These are phyloP conservation scores for Lipomyces mesembrius DNA, from an alignment of 805 yeast species.

Conservation along the genomic window DNA sequence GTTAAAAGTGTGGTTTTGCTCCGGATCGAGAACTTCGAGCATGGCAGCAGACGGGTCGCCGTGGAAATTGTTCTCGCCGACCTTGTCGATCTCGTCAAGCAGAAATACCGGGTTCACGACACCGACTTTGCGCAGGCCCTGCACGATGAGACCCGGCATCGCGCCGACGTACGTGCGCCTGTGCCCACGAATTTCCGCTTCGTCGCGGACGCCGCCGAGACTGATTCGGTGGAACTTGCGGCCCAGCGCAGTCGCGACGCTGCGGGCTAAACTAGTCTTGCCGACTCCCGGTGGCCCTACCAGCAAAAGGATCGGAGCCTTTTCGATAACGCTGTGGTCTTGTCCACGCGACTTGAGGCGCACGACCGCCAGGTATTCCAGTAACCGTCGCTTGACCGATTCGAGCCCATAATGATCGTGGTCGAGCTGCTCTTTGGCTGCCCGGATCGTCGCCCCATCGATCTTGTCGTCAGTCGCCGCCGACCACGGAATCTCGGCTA, in stretches of 20 bases:
- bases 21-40: conserved; percentile 87
- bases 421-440: conserved; percentile 63
- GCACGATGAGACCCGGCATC: conserved; percentile 83
- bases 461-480: conserved; percentile 39
- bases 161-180: conserved; percentile 91
- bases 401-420: conserved; percentile 79
- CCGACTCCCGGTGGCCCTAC: conserved; percentile 97
- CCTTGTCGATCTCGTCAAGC: conserved; percentile 84
- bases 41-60: conserved; percentile 93
- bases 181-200: conserved; percentile 88
- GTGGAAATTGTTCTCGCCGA: conserved; percentile 62
- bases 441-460: conserved; percentile 49
- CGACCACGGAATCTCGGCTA: conserved; percentile 50
- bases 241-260: conserved; percentile 74
- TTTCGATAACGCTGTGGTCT: conserved; percentile 29
- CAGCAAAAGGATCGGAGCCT: conserved; percentile 75
- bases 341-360: conserved; percentile 53
- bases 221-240: conserved; percentile 79
- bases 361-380: conserved; percentile 80
- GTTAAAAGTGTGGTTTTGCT: conserved; percentile 73
- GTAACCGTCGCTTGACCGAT: conserved; percentile 70
- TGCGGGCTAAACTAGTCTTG: conserved; percentile 82
- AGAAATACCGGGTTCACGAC: conserved; percentile 82
- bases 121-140: conserved; percentile 74
- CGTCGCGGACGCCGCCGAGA: conserved; percentile 86